phyloP scores from a whole-genome alignment of 2,329 filamentous ascomycete genomes.

The Keithomyces neogunnii region DNA sequence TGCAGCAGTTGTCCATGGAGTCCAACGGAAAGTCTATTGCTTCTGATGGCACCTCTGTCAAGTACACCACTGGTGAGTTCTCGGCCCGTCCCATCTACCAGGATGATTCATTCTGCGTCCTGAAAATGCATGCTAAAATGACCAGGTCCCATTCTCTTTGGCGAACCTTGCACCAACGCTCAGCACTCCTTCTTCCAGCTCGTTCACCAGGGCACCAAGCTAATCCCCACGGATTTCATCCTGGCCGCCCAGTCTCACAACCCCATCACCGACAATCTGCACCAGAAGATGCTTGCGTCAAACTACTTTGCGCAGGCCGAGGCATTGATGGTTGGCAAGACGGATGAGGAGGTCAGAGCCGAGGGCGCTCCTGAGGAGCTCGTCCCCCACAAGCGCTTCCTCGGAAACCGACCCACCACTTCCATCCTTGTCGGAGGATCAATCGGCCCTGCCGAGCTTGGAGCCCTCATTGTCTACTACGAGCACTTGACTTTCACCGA shows the following conservation, averaged over 20 bases:
- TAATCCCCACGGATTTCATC: conserved; percentile 98
- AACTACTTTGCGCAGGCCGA: conserved; percentile 89
- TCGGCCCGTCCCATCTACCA: too few species aligned
- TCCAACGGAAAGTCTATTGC: conserved; percentile 98
- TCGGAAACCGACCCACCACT: conserved; percentile 94
- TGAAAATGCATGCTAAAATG: not conserved
- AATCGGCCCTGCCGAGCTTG: conserved; percentile 89
- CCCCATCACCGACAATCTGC: conserved; percentile 81
- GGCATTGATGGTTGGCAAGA: conserved; percentile 87
- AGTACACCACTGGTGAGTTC: conserved; percentile 75
- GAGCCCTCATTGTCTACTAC: conserved; percentile 96
- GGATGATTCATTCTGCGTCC: too few species aligned
- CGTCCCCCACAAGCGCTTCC: conserved; percentile 97
- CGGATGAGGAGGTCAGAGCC: conserved; percentile 66
- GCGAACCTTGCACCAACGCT: conserved; percentile 96
- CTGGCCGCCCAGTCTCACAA: conserved; percentile 95
- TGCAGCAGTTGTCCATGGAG: conserved; percentile 99
- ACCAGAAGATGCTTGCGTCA: conserved; percentile 92
- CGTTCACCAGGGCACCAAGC: conserved; percentile 96
- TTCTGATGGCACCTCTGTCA: conserved; percentile 77
- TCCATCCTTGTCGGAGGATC: conserved; percentile 82
- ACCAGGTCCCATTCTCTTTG: conserved; percentile 77
- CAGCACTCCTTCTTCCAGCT: conserved; percentile 99
- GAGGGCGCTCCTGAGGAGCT: conserved; percentile 68
- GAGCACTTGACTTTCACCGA: conserved; percentile 98